A percentile compares a stretch with the other conserved stretches of the same genome.
Evolutionary conservation across 1,284 basidiomycete species (phyloP).

Genomic region (Mycena sp.): DNA sequence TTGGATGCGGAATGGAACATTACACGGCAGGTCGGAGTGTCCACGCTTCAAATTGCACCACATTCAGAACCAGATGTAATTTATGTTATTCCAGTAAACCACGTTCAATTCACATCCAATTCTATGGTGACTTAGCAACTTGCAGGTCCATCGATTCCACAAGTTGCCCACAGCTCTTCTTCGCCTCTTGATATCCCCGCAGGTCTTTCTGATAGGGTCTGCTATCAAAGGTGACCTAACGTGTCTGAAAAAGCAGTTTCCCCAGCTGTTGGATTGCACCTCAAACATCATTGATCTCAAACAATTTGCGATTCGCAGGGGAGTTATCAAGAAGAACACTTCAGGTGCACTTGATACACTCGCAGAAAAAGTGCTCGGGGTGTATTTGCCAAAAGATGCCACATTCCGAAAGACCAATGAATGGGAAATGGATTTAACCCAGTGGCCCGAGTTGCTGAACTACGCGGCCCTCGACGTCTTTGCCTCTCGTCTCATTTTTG

Average conservation of each 20-base stretch:
- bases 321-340: neutral
- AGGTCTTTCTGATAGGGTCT: neutral
- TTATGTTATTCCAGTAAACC: constrained; percentile 6
- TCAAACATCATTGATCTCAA: constrained; percentile 2
- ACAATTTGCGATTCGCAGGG: neutral
- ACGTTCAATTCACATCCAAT: too few relatives aligned
- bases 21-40: constrained; percentile 13
- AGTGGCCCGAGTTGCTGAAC: neutral
- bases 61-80: constrained; percentile 7
- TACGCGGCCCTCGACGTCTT: constrained; percentile 5
- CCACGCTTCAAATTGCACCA: constrained; percentile 16
- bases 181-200: neutral
- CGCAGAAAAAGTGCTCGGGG: neutral
- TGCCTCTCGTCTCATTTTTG: neutral
- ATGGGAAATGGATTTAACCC: neutral
- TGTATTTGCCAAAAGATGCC: neutral
- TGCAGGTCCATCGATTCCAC: neutral
- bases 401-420: neutral
- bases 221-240: neutral
- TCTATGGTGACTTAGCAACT: too few relatives aligned
- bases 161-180: neutral
- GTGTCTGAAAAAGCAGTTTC: neutral
- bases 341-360: neutral
- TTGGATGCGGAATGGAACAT: constrained; percentile 23
- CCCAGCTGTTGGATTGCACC: neutral